A percentile compares a stretch with the other conserved stretches of the same genome.
Conservation (phyloP, 139 green algal species). For the Chlorella sp. region DNA sequence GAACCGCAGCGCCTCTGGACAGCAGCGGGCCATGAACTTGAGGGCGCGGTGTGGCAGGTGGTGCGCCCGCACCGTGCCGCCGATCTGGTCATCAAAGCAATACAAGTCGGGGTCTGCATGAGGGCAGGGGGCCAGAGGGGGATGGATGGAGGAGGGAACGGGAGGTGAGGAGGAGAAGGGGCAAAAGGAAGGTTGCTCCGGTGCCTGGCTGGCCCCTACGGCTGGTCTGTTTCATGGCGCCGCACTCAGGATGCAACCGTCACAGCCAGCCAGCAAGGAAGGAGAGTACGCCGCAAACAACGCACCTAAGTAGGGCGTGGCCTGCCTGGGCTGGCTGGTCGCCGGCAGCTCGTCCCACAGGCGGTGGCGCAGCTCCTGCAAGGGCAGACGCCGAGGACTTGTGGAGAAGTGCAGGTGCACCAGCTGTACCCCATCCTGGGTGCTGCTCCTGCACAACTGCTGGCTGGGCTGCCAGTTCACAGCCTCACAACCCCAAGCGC, state of each 20-base stretch:
- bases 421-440: too few relatives aligned
- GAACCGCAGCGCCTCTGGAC: conserved; percentile 45
- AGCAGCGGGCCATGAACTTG: conserved; percentile 44
- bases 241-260: too few relatives aligned
- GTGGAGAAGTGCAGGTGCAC: too few relatives aligned
- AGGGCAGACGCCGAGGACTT: too few relatives aligned
- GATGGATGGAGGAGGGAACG: not conserved
- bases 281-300: not conserved
- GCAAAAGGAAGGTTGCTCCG: too few relatives aligned
- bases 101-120: conserved; percentile 29
- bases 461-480: too few relatives aligned
- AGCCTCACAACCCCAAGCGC: too few relatives aligned
- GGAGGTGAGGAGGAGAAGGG: not conserved
- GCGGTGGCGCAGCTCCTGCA: conserved; percentile 29
- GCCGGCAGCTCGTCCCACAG: conserved; percentile 33
- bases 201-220: too few relatives aligned
- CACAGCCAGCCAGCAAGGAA: not conserved
- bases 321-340: conserved; percentile 35
- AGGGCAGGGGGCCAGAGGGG: not conserved
- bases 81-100: conserved; percentile 18
- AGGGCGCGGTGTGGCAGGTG: conserved; percentile 33
- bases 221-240: too few relatives aligned
- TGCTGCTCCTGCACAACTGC: too few relatives aligned
- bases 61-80: conserved; percentile 14
- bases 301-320: conserved; percentile 43